Conservation (phyloP, 2,329 filamentous ascomycete species). For the Trichophyton schoenleinii region DNA sequence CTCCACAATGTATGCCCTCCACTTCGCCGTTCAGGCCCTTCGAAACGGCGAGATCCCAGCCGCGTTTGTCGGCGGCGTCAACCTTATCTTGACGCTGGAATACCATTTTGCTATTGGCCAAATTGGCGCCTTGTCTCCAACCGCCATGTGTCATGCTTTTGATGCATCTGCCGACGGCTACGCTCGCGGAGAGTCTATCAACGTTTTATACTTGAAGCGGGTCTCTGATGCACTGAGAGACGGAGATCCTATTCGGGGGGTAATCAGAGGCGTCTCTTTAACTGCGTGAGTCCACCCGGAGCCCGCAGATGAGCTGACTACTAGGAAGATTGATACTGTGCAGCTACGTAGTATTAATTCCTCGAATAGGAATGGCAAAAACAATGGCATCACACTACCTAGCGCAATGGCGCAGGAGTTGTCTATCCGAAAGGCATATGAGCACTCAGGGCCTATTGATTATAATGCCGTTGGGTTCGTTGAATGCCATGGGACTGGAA, state of each 20-base stretch:
- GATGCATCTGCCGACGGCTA: no score
- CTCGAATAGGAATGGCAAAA: no score
- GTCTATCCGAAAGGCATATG: conserved; percentile 37
- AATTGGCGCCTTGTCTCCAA: neutral
- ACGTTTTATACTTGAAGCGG: no score
- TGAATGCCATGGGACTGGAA: neutral
- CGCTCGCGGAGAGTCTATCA: no score
- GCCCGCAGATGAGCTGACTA: no score
- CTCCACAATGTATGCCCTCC: conserved; percentile 3
- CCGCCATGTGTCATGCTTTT: conserved; percentile 15
- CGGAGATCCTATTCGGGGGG: no score
- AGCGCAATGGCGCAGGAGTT: conserved; percentile 11
- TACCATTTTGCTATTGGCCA: neutral
- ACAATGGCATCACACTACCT: conserved; percentile 16
- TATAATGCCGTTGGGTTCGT: neutral
- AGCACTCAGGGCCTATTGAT: conserved; percentile 51
- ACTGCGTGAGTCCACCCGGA: no score
- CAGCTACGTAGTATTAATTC: no score
- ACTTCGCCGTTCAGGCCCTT: conserved; percentile 6
- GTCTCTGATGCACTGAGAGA: no score
- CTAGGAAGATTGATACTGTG: no score
- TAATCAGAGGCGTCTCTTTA: no score
- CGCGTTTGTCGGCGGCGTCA: neutral
- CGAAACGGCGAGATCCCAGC: conserved; percentile 13
- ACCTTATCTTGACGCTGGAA: neutral